Evolutionary conservation across 1,284 basidiomycete genomes (phyloP), one percentile per base, ranked within the genome.

Genomic region (Ceratobasidium sp.): DNA sequence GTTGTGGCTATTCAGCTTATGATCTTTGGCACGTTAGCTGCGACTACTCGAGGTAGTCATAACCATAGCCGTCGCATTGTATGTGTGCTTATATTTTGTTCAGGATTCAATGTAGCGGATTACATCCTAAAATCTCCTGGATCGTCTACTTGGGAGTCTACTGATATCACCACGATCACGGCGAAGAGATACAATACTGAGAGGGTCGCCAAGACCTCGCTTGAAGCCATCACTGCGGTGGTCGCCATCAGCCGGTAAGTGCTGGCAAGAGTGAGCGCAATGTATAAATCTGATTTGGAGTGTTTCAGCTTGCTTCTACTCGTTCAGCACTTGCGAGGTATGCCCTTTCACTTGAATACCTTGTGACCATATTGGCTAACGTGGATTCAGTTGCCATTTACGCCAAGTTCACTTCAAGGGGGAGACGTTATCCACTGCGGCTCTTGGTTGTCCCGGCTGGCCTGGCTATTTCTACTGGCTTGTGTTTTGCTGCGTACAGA

Each of bases 51-150:
- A 62, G 69, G 69, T 62, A 54, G 45, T 6, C 5, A 31, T 33
- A n/a, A 22, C 5, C 14, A 56, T 47, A 2, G 22, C 9, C 22
- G 15, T 2, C 27, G 17, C 17, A 6, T 45, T 14, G 9, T 47
- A 69, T 44, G 53, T n/a, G n/a, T n/a, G n/a, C n/a, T n/a, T n/a
- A 15, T 24, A 3, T 22, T 47, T 9, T 22, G 4, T 2, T 17
- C 47, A 72, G 69, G 56, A 1, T 72, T 72, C 44, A 57, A 72
- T 60, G 17, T 72, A 29, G 36, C 69, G 9, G 51, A 60, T 22
- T 72, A 72, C 31, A 72, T 72, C 31, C 15, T 72, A 47, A 54
- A 72, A 14, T 72, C 69, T 1, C 69, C 69, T 17, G 69, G 69
- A 8, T 72, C 69, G 9, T 24, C 33, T 11, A 9, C 59, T 11